These are phyloP conservation scores for Cladorrhinum sp. DNA, from an alignment of 2,329 filamentous ascomycete genomes.

Conservation along the genomic window DNA sequence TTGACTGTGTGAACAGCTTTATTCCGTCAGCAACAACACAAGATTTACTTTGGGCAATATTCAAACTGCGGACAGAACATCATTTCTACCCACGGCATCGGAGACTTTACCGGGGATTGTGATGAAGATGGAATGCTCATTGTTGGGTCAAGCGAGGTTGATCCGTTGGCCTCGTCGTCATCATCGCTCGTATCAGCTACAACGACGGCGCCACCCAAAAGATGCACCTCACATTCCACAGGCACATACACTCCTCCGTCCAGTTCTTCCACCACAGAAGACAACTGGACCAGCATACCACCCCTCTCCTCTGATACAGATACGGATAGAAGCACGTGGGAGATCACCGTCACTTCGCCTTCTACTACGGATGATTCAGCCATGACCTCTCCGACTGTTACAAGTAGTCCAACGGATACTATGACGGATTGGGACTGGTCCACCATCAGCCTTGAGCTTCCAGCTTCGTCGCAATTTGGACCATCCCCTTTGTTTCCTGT, in stretches of 20 bases:
- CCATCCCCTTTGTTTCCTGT: too few species aligned
- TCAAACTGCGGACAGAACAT: conserved; percentile 18
- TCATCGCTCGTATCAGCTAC: background rate
- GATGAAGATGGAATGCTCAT: background rate
- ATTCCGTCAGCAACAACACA: conserved; percentile 22
- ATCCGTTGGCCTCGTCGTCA: background rate
- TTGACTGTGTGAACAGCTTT: conserved; percentile 11
- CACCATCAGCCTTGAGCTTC: too few species aligned
- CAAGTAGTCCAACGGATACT: too few species aligned
- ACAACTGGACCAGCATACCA: background rate
- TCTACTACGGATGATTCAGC: background rate
- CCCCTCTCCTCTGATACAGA: background rate
- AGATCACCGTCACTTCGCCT: too few species aligned
- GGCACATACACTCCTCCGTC: conserved; percentile 10
- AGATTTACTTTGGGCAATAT: conserved; percentile 20
- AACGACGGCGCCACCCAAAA: background rate
- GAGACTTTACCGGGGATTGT: conserved; percentile 14
- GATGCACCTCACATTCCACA: conserved; percentile 9
- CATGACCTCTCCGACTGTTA: background rate
- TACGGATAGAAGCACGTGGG: background rate
- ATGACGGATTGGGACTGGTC: too few species aligned
- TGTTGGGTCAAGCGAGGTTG: background rate
- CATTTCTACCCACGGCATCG: conserved; percentile 17
- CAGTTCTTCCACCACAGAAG: background rate
- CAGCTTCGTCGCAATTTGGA: too few species aligned